Conservation (phyloP, 306 rosid genomes). For the Casuarina equisetifolia region DNA sequence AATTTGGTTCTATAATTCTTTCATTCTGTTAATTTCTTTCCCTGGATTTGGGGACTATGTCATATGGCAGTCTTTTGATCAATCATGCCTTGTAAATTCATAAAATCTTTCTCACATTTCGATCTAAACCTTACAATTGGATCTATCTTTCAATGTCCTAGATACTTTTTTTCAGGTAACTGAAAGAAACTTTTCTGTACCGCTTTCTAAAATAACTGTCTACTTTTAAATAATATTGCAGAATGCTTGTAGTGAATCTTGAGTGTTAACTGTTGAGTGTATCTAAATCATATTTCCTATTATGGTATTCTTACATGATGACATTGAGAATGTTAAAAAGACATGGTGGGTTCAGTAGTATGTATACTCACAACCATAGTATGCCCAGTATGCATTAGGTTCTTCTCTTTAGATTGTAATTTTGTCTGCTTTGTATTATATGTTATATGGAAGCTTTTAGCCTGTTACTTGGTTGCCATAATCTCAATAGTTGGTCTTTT, state of each 20-base stretch:
- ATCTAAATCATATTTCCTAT: background rate
- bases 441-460: background rate
- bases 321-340: background rate
- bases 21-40: background rate
- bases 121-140: background rate
- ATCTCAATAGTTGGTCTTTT: constrained; percentile 1
- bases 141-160: background rate
- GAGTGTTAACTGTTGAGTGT: background rate
- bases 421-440: background rate
- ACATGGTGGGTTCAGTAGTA: background rate
- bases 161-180: background rate
- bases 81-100: background rate
- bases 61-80: background rate
- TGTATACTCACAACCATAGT: background rate
- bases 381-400: too few species aligned
- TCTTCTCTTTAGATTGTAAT: background rate
- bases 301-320: background rate
- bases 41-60: background rate
- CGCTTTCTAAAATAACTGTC: background rate
- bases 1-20: background rate
- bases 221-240: background rate
- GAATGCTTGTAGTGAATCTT: background rate
- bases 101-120: background rate
- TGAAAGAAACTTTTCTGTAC: constrained; percentile 1
- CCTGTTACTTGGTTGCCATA: background rate